Conservation (phyloP, 208 protist species). For the Acanthamoeba triangularis region DNA sequence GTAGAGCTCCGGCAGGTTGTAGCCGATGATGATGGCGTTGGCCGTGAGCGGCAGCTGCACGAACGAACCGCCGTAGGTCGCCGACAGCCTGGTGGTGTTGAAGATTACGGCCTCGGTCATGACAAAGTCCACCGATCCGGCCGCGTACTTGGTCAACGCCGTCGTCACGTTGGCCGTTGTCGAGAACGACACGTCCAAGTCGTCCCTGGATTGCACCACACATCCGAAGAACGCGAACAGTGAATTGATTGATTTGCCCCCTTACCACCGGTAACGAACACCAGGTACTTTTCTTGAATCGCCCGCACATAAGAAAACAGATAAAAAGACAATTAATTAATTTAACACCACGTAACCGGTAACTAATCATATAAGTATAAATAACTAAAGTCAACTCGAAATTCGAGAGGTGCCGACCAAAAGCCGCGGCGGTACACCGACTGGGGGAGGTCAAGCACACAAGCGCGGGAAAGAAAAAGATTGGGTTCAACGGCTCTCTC, state of each 20-base stretch:
- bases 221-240: too few relatives aligned
- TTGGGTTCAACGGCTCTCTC: too few relatives aligned
- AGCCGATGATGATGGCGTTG: constrained; percentile 5
- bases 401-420: too few relatives aligned
- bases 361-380: too few relatives aligned
- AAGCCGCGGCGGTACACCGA: too few relatives aligned
- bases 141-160: not conserved
- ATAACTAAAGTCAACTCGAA: too few relatives aligned
- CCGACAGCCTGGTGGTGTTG: not conserved
- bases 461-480: not conserved
- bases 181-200: not conserved
- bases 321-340: too few relatives aligned
- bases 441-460: not conserved
- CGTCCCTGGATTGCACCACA: not conserved
- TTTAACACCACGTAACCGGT: too few relatives aligned
- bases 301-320: too few relatives aligned
- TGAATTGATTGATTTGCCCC: too few relatives aligned
- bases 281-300: too few relatives aligned
- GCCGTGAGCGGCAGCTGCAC: constrained; percentile 23
- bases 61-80: not conserved
- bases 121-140: not conserved
- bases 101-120: not conserved
- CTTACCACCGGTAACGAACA: too few relatives aligned
- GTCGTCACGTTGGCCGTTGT: not conserved
- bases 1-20: constrained; percentile 26